Evolutionary conservation across 306 rosid species (phyloP).

Genomic region (Glycine tomentella): DNA sequence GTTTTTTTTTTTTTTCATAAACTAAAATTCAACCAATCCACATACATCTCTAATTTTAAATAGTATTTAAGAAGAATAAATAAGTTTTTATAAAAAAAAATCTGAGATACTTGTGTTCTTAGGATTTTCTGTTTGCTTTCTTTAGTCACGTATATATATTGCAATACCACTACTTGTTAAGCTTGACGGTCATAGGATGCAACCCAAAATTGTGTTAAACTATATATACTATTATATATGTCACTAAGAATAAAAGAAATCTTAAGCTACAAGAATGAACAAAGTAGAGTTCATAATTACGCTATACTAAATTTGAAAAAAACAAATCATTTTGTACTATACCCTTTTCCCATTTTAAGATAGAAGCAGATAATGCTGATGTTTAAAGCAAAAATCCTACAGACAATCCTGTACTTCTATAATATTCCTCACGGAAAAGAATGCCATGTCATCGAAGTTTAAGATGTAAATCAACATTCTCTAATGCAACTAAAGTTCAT

Average conservation of each 20-base stretch:
- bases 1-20: too few species aligned
- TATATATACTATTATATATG: not conserved
- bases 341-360: slow-evolving; percentile 42
- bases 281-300: slow-evolving; percentile 51
- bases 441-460: slow-evolving; percentile 20
- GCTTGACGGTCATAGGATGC: not conserved
- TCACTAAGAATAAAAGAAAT: slow-evolving; percentile 51
- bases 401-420: slow-evolving; percentile 31
- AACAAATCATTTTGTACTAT: slow-evolving; percentile 9
- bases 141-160: not conserved
- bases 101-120: too few species aligned
- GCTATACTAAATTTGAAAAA: slow-evolving; percentile 21
- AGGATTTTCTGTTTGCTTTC: not conserved
- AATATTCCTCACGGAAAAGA: slow-evolving; percentile 11
- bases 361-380: slow-evolving; percentile 36
- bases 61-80: too few species aligned
- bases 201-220: slow-evolving; percentile 12
- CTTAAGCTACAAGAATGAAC: slow-evolving; percentile 47
- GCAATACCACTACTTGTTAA: not conserved
- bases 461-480: slow-evolving; percentile 34
- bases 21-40: not conserved
- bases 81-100: too few species aligned
- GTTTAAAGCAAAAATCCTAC: slow-evolving; percentile 42
- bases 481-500: slow-evolving; percentile 46
- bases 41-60: not conserved